Evolutionary conservation across 495 filamentous ascomycete genomes (phyloP), one percentile per base, ranked within the genome.

Genomic region (Neurospora sp.): DNA sequence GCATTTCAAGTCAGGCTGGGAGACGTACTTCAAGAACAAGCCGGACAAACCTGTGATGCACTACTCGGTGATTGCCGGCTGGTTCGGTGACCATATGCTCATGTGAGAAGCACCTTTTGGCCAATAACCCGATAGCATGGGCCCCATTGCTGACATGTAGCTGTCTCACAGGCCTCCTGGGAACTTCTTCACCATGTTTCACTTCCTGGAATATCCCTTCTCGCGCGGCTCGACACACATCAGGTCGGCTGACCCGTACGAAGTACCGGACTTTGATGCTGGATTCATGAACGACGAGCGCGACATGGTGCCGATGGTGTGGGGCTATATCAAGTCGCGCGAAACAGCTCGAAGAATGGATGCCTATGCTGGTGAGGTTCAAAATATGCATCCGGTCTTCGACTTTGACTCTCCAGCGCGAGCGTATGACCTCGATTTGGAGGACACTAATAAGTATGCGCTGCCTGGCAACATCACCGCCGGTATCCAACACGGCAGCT

Each of bases 1-100:
- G 4, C 88, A 92, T 40, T 94, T 94, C 79, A 83, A 84, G 31
- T 79, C 83, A 12, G 92, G 91, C 10, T 94, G 91, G 90, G 89
- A 94, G 72, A 88, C 86, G 37, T 94, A 94, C 84, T 96, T 94
- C 82, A 93, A 93, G 84, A 82, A 94, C 77, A 93, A 93, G 82
- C 91, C 91, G 0, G 92, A 94, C 81, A 94, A 94, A 85, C 93
- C 93, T 0, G 92, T 94, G 40, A 94, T 94, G 92, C 92, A 94
- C 75, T 92, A 92, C 76, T 90, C 88, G 1, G 83, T 92, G 70
- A 92, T 92, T 73, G 83, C 90, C 16, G 90, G 90, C 75, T 89
- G 87, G 84, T 89, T 89, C 70, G 88, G 88, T 20, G 90, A 93
- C 80, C 91, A 92, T 77, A 90, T 91, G 88, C 84, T 91, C 35